Base-by-base conservation (phyloP, 1,284 basidiomycete genomes). In the Singerocomus inundabilis region DNA sequence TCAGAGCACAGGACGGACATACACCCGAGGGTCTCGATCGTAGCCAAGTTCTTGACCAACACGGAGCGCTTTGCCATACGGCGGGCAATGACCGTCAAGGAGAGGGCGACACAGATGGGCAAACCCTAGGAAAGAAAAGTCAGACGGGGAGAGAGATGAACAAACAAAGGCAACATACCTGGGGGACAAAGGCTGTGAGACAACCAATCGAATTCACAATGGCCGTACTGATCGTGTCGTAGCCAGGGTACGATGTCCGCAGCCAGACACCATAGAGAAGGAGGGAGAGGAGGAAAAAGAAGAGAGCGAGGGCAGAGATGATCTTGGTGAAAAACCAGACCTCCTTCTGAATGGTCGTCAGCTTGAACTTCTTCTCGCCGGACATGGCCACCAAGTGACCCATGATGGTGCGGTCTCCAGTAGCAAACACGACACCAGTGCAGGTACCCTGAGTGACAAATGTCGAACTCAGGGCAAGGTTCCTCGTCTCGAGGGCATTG, bases 381-480 rank as follows among this genome's bases (percentile, higher is more conserved):
- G 81, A 79, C 54, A 81, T 72, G 56, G 77, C 70, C 36, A 82
- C 75, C 52, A 82, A 76, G 44, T 80, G 74, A 35, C 85, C 84
- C 73, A 77, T 76, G 44, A 76, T 77, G 3, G 82, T 80, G 21
- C 68, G 70, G 60, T 82, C 77, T 28, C 83, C 81, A 0, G 78
- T 81, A 43, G 77, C 76, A 48, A 84, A 76, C 24, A 82, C 79
- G 39, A 81, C 62, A 31, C 79, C 84, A 11, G 70, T 68, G 52
- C 80, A 83, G n/a, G 66, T 75, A 9, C 84, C 84, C 42, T 77
- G 75, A 8, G 79, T 73, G 46, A 77, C 71, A 54, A 77, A 74
- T 0, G 76, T 79, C 6, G 75, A 76, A 13, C 69, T 72, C 31
- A 86, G 67, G 6, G 80, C 82, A 32, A 85, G 73, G 63, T 85